Conservation (phyloP, 2,329 filamentous ascomycete species). For the Dactylonectria macrodidyma region DNA sequence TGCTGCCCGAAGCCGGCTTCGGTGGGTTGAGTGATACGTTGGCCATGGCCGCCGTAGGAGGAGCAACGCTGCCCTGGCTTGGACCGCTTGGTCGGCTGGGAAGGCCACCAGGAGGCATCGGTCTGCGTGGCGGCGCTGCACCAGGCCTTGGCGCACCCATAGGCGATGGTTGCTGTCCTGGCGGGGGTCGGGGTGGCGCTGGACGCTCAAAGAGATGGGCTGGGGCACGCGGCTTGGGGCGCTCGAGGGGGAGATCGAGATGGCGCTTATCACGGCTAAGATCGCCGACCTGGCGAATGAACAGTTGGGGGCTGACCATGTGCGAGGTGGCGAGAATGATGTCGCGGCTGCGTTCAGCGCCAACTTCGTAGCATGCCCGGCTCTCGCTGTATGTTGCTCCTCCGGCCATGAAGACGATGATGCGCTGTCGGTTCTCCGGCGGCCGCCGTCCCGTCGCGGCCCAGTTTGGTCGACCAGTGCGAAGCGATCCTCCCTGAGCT, state of each 20-base stretch:
- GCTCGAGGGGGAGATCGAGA: conserved; percentile 85
- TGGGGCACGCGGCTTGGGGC: conserved; percentile 85
- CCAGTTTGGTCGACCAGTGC: conserved; percentile 95
- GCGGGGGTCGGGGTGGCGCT: conserved; percentile 63
- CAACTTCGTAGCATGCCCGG: conserved; percentile 89
- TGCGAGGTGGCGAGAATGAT: conserved; percentile 92
- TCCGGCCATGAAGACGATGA: conserved; percentile 95
- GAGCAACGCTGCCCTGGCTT: conserved; percentile 42
- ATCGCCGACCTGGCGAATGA: conserved; percentile 86
- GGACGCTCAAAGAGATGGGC: conserved; percentile 87
- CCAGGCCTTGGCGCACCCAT: conserved; percentile 33
- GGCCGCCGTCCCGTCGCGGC: conserved; percentile 83
- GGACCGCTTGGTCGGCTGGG: conserved; percentile 45
- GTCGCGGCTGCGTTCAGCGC: conserved; percentile 80
- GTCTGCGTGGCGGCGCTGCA: conserved; percentile 42
- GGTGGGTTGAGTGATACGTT: conserved; percentile 65
- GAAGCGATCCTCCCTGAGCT: conserved; percentile 80
- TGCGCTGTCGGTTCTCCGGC: conserved; percentile 86
- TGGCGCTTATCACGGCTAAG: conserved; percentile 81
- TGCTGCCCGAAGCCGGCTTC: conserved; percentile 42
- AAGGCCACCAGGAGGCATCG: conserved; percentile 45
- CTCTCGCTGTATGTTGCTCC: conserved; percentile 95
- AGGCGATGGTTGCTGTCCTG: conserved; percentile 44
- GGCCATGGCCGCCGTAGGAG: conserved; percentile 69
- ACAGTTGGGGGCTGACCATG: conserved; percentile 90